Conservation (phyloP, 345 rosid species). For the Rhizophora apiculata region DNA sequence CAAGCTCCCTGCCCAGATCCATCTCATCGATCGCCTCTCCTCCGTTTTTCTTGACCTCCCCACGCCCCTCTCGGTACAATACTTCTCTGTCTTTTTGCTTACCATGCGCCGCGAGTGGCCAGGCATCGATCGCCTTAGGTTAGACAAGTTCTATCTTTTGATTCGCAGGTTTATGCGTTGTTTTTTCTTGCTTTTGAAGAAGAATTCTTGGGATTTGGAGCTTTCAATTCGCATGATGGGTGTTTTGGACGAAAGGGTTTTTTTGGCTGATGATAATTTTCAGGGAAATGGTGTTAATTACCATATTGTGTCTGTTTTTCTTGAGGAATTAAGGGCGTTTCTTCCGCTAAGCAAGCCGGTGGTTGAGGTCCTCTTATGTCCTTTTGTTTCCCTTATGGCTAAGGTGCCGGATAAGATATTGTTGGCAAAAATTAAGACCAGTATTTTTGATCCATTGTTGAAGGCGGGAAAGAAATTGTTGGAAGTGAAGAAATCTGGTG, state of each 20-base stretch:
- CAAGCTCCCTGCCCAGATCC: constrained; percentile 59
- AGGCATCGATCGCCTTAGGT: constrained; percentile 74
- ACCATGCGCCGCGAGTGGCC: constrained; percentile 97
- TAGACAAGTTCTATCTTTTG: constrained; percentile 84
- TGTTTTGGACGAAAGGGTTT: constrained; percentile 44
- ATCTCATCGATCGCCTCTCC: constrained; percentile 61
- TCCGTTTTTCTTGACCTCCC: constrained; percentile 49
- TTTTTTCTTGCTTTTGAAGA: constrained; percentile 46
- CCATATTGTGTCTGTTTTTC: constrained; percentile 63
- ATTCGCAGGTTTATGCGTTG: constrained; percentile 66
- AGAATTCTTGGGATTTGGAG: constrained; percentile 59
- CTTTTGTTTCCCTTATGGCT: constrained; percentile 53
- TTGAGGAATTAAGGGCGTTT: constrained; percentile 69
- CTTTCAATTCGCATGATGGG: constrained; percentile 42
- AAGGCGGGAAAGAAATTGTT: constrained; percentile 52
- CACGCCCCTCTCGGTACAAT: constrained; percentile 47
- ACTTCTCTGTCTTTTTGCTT: constrained; percentile 67
- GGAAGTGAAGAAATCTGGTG: constrained; percentile 41
- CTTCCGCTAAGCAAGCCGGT: constrained; percentile 56
- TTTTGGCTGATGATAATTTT: constrained; percentile 52
- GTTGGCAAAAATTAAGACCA: constrained; percentile 65
- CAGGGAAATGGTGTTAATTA: constrained; percentile 79
- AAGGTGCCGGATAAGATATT: constrained; percentile 59
- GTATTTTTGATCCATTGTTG: constrained; percentile 61
- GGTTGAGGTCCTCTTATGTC: constrained; percentile 42